Percentiles rank a stretch among this genome's conserved stretches.
Evolutionary conservation across 1,284 basidiomycete species (phyloP).

Genomic region (Schizophyllum amplum): DNA sequence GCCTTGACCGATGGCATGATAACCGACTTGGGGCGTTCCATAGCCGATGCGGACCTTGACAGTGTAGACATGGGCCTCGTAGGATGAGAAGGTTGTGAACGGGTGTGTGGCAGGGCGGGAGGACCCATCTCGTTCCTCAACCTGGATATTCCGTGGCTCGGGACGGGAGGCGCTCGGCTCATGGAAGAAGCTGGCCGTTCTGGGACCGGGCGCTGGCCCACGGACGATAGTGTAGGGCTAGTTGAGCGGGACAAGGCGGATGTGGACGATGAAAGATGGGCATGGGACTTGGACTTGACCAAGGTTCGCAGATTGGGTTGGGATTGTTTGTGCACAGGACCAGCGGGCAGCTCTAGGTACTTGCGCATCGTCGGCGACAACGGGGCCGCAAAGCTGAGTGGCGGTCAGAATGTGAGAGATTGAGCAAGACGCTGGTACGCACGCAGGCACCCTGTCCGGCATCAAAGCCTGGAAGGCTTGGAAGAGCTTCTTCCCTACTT

Average conservation of each 20-base stretch:
- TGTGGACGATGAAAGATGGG: conserved; percentile 16
- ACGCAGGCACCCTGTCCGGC: conserved; percentile 62
- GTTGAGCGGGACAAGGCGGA: conserved; percentile 12
- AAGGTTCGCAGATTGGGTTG: conserved; percentile 3
- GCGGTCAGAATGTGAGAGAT: conserved; percentile 9
- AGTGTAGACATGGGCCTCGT: background rate
- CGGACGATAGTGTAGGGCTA: conserved; percentile 2
- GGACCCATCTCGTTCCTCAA: background rate
- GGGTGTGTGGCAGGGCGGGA: background rate
- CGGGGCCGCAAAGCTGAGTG: conserved; percentile 58
- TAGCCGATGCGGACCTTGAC: background rate
- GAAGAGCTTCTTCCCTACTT: conserved; percentile 61
- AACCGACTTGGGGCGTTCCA: background rate
- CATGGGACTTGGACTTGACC: conserved; percentile 11
- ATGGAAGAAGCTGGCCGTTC: conserved; percentile 4
- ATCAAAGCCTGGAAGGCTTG: conserved; percentile 68
- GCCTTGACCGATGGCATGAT: background rate
- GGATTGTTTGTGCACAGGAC: conserved; percentile 5
- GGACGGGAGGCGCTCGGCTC: conserved; percentile 7
- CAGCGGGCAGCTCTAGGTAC: conserved; percentile 54
- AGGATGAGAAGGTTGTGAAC: background rate
- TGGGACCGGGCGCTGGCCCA: background rate
- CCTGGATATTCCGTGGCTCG: conserved; percentile 1
- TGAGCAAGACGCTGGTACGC: conserved; percentile 19
- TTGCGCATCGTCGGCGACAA: conserved; percentile 71